Evolutionary conservation across 805 yeast species (phyloP).

Genomic region (Spencermartinsiella europaea): DNA sequence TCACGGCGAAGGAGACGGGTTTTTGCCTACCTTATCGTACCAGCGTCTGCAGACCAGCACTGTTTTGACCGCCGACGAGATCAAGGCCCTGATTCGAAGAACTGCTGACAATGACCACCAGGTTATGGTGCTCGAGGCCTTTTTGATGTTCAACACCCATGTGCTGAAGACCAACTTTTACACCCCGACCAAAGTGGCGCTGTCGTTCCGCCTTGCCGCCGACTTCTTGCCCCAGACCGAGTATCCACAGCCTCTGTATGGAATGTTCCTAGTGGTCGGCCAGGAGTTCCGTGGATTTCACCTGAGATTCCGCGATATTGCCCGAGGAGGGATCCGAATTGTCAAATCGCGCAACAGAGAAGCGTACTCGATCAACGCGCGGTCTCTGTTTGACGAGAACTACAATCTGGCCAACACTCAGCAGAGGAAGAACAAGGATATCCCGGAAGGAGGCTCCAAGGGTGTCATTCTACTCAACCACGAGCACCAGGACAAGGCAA

Average conservation of each 20-base stretch:
- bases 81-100: slow-evolving; percentile 59
- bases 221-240: slow-evolving; percentile 76
- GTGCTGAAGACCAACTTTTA: slow-evolving; percentile 91
- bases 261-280: slow-evolving; percentile 94
- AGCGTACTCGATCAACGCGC: slow-evolving; percentile 76
- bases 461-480: slow-evolving; percentile 79
- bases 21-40: slow-evolving; percentile 65
- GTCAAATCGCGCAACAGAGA: slow-evolving; percentile 83
- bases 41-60: slow-evolving; percentile 78
- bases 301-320: slow-evolving; percentile 92
- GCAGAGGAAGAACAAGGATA: slow-evolving; percentile 95
- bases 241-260: slow-evolving; percentile 89
- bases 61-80: slow-evolving; percentile 68
- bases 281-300: slow-evolving; percentile 97
- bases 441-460: slow-evolving; percentile 98
- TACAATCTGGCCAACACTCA: slow-evolving; percentile 94
- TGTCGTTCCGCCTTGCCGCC: slow-evolving; percentile 88
- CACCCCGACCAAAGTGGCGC: slow-evolving; percentile 89
- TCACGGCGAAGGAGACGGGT: slow-evolving; percentile 31
- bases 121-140: slow-evolving; percentile 71
- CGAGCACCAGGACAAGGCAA: slow-evolving; percentile 75
- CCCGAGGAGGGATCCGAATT: slow-evolving; percentile 97
- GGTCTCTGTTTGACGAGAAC: slow-evolving; percentile 92
- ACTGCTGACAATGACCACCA: slow-evolving; percentile 76
- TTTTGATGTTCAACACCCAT: slow-evolving; percentile 77